Evolutionary conservation across 2,329 filamentous ascomycete species (phyloP).

Genomic region (Colletotrichum sublineola): DNA sequence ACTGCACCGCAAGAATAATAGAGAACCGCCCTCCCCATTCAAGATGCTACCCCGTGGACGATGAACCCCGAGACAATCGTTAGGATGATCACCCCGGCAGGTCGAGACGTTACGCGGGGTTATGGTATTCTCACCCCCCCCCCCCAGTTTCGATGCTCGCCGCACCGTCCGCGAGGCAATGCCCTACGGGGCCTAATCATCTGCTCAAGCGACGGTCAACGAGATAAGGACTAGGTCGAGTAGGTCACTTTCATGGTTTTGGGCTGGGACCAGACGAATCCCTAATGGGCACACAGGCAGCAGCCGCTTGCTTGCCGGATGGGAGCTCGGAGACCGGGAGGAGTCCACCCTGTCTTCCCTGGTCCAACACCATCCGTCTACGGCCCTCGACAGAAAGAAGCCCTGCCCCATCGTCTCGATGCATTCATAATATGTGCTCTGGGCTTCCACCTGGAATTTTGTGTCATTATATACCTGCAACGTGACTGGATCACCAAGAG

Average conservation of each 20-base stretch:
- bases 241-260: not conserved
- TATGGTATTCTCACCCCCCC: not conserved
- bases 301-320: not conserved
- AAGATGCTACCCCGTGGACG: rapidly evolving
- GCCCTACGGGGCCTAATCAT: not conserved
- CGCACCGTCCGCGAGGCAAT: not conserved
- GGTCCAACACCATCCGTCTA: not conserved
- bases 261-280: not conserved
- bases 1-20: constrained; percentile 25
- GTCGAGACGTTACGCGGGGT: not conserved
- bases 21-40: constrained; percentile 9
- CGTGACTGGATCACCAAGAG: no score
- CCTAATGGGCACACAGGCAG: not conserved
- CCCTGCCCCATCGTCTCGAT: not conserved
- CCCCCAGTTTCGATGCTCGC: not conserved
- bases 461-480: no score
- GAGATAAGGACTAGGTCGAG: not conserved
- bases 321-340: not conserved
- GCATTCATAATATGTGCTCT: no score
- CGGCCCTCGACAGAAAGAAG: no score
- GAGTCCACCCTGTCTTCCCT: not conserved
- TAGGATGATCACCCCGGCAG: not conserved
- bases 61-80: not conserved
- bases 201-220: not conserved
- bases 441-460: no score